A percentile compares a stretch with the other conserved stretches of the same genome.
Conservation (phyloP, 306 rosid species). For the Medicago arabica region DNA sequence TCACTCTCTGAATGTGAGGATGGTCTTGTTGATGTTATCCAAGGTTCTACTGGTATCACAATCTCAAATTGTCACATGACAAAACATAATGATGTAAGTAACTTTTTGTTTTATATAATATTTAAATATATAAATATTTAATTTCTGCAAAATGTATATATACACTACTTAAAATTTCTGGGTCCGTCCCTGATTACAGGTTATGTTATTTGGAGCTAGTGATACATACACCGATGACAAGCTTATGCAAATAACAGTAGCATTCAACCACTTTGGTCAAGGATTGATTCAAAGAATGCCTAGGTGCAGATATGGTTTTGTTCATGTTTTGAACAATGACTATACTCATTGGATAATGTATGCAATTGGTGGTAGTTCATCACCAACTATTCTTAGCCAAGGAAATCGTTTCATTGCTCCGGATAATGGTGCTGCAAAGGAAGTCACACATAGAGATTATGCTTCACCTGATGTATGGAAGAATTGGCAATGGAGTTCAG, state of each 20-base stretch:
- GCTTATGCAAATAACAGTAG: slow-evolving; percentile 40
- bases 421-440: slow-evolving; percentile 49
- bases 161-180: too few species aligned
- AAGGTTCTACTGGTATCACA: slow-evolving; percentile 38
- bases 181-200: neutral
- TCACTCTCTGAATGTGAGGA: slow-evolving; percentile 35
- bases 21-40: slow-evolving; percentile 39
- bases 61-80: slow-evolving; percentile 47
- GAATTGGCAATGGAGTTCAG: slow-evolving; percentile 41
- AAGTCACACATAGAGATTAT: slow-evolving; percentile 52
- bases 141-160: too few species aligned
- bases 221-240: neutral
- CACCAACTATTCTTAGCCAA: slow-evolving; percentile 77
- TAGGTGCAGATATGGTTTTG: slow-evolving; percentile 61
- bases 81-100: slow-evolving; percentile 41
- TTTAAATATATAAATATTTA: too few species aligned
- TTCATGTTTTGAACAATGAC: slow-evolving; percentile 81
- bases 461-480: slow-evolving; percentile 1
- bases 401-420: slow-evolving; percentile 91
- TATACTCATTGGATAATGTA: slow-evolving; percentile 90
- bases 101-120: neutral
- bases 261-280: slow-evolving; percentile 47
- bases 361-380: slow-evolving; percentile 84
- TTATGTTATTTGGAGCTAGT: slow-evolving; percentile 40
- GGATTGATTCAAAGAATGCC: slow-evolving; percentile 46